Evolutionary conservation across 306 rosid species (phyloP), one percentile per base, ranked within the genome.

Genomic region (Castanea mollissima): DNA sequence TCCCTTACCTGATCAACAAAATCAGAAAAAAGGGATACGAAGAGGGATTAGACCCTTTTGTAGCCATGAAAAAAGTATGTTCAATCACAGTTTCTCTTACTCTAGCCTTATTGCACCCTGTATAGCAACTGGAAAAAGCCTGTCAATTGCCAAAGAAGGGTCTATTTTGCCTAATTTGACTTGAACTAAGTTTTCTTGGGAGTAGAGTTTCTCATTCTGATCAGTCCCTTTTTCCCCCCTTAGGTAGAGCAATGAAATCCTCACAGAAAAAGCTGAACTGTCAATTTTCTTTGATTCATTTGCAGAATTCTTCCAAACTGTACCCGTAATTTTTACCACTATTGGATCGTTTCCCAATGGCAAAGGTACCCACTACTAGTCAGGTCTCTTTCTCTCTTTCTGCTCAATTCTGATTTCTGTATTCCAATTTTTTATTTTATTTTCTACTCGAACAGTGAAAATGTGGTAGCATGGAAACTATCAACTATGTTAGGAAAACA

Each of bases 381-480:
- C 92, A 76, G 69, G 97, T 90, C 94, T 46, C 81, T 90, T 88
- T 92, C 96, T 74, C 83, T 78, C 62, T 71, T 68, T 19, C 69
- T 62, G 52, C 69, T 54, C 68, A 13, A n/a, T 35, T 75, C 80
- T 70, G 77, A 80, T 70, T 60, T 74, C 59, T 59, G 62, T 73
- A 74, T 58, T 51, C 70, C 73, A 34, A 78, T 32, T 81, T 21
- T 59, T 31, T n/a, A 62, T 41, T 41, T 41, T 41, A 8, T 41
- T 41, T 25, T 25, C 27, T 25, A 25, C 85, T 58, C 41, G 80
- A 81, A 75, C 79, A 72, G 82, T 49, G 64, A 75, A 78, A 84
- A 70, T 57, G 59, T 72, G 86, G 77, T 73, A 76, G 67, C 76
- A 74, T 55, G 77, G 55, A 81, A 74, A 68, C n/a, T 56, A 18